Conservation (phyloP, 495 filamentous ascomycete genomes). For the Haplographium delicatum region DNA sequence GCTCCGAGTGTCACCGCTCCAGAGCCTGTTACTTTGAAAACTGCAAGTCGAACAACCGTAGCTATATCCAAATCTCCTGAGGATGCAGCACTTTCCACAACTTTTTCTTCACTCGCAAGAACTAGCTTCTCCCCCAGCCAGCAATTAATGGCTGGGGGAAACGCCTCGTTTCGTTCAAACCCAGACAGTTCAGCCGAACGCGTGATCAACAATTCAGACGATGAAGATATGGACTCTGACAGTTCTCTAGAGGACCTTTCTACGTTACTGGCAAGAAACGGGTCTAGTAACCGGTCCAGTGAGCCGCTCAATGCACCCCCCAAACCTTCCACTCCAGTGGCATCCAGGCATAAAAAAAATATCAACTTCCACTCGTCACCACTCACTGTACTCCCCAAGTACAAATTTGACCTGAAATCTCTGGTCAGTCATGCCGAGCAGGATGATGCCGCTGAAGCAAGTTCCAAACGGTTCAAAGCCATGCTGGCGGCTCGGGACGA, state of each 20-base stretch:
- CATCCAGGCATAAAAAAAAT: constrained; percentile 12
- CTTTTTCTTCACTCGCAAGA: neutral
- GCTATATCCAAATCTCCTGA: too few relatives aligned
- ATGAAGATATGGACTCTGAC: constrained; percentile 58
- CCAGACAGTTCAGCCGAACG: constrained; percentile 21
- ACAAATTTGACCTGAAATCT: constrained; percentile 62
- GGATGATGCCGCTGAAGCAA: constrained; percentile 52
- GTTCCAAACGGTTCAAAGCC: constrained; percentile 48
- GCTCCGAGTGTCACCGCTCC: too few relatives aligned
- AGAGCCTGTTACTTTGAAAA: too few relatives aligned
- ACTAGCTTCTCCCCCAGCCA: neutral
- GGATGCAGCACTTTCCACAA: too few relatives aligned
- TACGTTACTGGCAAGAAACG: constrained; percentile 9
- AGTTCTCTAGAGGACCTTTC: constrained; percentile 20
- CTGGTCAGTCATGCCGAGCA: constrained; percentile 55
- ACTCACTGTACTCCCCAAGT: constrained; percentile 46
- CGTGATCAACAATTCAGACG: constrained; percentile 65
- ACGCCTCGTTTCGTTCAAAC: constrained; percentile 6
- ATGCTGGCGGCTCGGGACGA: constrained; percentile 32
- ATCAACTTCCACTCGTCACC: constrained; percentile 33
- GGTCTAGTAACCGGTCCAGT: constrained; percentile 42
- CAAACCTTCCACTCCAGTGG: constrained; percentile 23
- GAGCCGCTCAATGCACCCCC: constrained; percentile 29
- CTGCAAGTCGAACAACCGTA: neutral
- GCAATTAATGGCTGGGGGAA: constrained; percentile 10